A percentile compares a stretch with the other conserved stretches of the same genome.
Conservation (phyloP, 2,329 filamentous ascomycete species). For the Colletotrichum siamense region DNA sequence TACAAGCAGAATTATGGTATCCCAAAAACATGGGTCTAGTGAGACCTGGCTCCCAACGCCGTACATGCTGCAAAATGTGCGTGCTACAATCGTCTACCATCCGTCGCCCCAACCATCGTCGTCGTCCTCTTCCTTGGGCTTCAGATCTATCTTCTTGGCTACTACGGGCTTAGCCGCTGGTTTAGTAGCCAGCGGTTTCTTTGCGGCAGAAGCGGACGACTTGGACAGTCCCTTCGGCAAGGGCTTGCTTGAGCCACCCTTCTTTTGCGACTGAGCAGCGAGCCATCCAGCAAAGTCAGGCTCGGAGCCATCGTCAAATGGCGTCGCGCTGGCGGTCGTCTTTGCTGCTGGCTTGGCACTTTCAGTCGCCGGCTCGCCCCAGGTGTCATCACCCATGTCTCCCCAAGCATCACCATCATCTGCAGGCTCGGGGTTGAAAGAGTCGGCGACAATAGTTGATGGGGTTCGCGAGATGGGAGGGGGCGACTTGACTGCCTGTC, state of each 20-base stretch:
- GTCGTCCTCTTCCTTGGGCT: slow-evolving; percentile 66
- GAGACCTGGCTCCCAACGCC: slow-evolving; percentile 14
- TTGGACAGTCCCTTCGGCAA: slow-evolving; percentile 87
- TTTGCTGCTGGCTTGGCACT: slow-evolving; percentile 26
- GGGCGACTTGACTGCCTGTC: slow-evolving; percentile 62
- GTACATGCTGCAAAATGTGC: slow-evolving; percentile 6
- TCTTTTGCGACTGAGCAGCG: slow-evolving; percentile 82
- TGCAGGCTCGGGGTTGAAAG: slow-evolving; percentile 61
- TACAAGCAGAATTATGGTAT: slow-evolving; percentile 15
- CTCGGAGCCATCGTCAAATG: slow-evolving; percentile 84
- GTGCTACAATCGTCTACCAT: slow-evolving; percentile 48
- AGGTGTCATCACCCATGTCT: slow-evolving; percentile 59
- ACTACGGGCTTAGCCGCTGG: slow-evolving; percentile 45
- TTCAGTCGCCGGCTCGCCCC: slow-evolving; percentile 41
- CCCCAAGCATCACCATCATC: slow-evolving; percentile 81
- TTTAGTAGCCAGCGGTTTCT: slow-evolving; percentile 44
- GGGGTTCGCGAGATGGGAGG: slow-evolving; percentile 52
- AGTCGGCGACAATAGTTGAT: slow-evolving; percentile 51
- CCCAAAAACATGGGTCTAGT: neutral
- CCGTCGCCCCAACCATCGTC: slow-evolving; percentile 72
- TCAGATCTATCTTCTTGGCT: slow-evolving; percentile 73
- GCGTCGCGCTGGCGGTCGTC: slow-evolving; percentile 42
- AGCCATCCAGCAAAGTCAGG: slow-evolving; percentile 97
- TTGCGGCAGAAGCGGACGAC: slow-evolving; percentile 40
- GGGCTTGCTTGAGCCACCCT: slow-evolving; percentile 64